These are phyloP conservation scores for Pycnococcus provasolii DNA, from an alignment of 139 green algal genomes.

Conservation along the genomic window DNA sequence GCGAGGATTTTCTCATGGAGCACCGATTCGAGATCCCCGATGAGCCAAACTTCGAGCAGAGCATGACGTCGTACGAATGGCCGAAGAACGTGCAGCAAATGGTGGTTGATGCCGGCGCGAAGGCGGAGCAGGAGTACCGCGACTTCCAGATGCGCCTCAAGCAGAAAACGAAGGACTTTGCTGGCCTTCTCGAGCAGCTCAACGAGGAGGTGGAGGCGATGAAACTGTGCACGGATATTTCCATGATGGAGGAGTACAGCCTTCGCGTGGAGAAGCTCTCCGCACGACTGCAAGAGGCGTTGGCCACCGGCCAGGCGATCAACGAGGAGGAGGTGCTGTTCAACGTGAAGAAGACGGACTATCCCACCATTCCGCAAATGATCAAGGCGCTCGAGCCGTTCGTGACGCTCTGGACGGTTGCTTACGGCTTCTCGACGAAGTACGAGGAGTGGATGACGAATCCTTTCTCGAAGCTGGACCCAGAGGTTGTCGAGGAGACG, in stretches of 20 bases:
- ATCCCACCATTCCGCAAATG: slow-evolving; percentile 1
- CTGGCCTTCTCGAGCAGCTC: neutral
- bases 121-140: slow-evolving; percentile 34
- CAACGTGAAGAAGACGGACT: slow-evolving; percentile 1
- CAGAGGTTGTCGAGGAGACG: slow-evolving; percentile 52
- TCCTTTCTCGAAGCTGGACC: slow-evolving; percentile 56
- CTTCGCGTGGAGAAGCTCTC: slow-evolving; percentile 3
- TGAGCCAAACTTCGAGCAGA: slow-evolving; percentile 51
- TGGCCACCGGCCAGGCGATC: slow-evolving; percentile 13
- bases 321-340: slow-evolving; percentile 25
- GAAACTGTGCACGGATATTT: slow-evolving; percentile 4
- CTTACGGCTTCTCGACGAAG: neutral
- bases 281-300: slow-evolving; percentile 9
- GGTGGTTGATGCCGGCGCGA: slow-evolving; percentile 2
- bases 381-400: slow-evolving; percentile 16
- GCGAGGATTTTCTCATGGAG: slow-evolving; percentile 20
- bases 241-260: slow-evolving; percentile 4
- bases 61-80: slow-evolving; percentile 60
- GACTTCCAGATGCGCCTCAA: slow-evolving; percentile 37
- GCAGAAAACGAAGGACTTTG: slow-evolving; percentile 25
- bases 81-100: slow-evolving; percentile 35
- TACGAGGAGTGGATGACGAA: slow-evolving; percentile 57
- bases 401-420: slow-evolving; percentile 19
- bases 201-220: slow-evolving; percentile 21
- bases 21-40: slow-evolving; percentile 37